Base-by-base conservation (phyloP, 2,329 filamentous ascomycete genomes). In the Hymenoscyphus repandus region DNA sequence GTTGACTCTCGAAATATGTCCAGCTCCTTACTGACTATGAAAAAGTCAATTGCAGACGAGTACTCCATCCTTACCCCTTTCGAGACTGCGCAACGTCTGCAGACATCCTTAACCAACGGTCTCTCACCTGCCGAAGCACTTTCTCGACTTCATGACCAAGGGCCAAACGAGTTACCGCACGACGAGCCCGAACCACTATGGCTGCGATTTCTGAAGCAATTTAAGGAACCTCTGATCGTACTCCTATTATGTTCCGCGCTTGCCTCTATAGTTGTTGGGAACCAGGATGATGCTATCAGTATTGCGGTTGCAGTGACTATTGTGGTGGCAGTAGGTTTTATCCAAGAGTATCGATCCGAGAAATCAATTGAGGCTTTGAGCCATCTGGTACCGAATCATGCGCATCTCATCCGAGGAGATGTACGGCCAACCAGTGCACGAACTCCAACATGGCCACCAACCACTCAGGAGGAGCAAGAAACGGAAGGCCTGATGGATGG, bases 231-330 rank as follows among this genome's bases (percentile, higher is more conserved):
- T 0, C 74, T 99, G 49, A 99, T 99, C 56, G 71, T 97, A 18
- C 78, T 99, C n/a, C 78, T 99, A 13, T 79, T 99, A 18, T 87
- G 83, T 6, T 97, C 93, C 2, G 92, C 93, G 0, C 85, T 79
- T 15, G 86, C 95, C 36, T 97, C 92, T 0, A 81, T 97, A 44
- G 70, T 97, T 39, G 86, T 99, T 69, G 90, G 91, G 46, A 99
- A 99, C 65, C 83, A 85, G 65, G 92, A 97, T 62, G 95, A 99
- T 72, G 92, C 92, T 5, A 73, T 99, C 62, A 97, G 92, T 69
- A 99, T 99, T 64, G 88, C 92, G 0, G 84, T 96, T 31, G 93
- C 93, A 1, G 93, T 99, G 18, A 96, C 91, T 22, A 99, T 99
- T 61, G 93, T 99, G 5, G 91, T 99, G 20, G 87, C 86, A 0